A percentile compares a stretch with the other conserved stretches of the same genome.
These are phyloP conservation scores for Blumeria graminis DNA, from an alignment of 2,329 filamentous ascomycete genomes.

Conservation along the genomic window DNA sequence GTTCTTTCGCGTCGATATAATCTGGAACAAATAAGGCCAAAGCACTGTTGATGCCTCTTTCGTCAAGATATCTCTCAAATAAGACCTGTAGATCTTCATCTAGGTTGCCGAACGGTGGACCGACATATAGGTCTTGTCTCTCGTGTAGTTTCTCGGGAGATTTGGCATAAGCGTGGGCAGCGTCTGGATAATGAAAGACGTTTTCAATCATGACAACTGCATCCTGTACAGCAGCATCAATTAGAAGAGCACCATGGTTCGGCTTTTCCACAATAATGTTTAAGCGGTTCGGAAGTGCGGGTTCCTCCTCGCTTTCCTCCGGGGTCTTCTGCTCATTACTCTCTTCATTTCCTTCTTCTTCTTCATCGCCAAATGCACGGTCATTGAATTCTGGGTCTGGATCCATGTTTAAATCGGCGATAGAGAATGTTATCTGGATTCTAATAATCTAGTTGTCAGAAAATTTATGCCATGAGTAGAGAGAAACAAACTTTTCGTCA, in stretches of 20 bases:
- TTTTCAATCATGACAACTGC: constrained; percentile 74
- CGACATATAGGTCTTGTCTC: constrained; percentile 60
- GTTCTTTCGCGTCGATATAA: constrained; percentile 96
- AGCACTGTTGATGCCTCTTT: constrained; percentile 69
- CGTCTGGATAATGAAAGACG: constrained; percentile 64
- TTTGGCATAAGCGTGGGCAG: constrained; percentile 51
- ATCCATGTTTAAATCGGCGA: constrained; percentile 53
- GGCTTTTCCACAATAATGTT: constrained; percentile 78
- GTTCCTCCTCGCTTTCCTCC: constrained; percentile 30
- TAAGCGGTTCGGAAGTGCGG: constrained; percentile 55
- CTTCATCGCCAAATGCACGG: constrained; percentile 27
- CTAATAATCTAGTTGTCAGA: constrained; percentile 18
- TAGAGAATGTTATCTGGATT: constrained; percentile 63
- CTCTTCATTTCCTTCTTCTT: constrained; percentile 25
- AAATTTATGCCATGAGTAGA: constrained; percentile 15
- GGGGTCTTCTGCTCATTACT: constrained; percentile 30
- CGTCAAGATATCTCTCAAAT: constrained; percentile 82
- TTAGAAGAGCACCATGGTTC: constrained; percentile 59
- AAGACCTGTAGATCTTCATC: constrained; percentile 88
- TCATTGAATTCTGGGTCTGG: constrained; percentile 31
- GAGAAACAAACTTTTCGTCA: constrained; percentile 51
- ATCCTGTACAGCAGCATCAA: constrained; percentile 71
- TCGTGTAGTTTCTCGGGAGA: constrained; percentile 55
- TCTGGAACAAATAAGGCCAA: constrained; percentile 82
- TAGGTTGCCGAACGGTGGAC: constrained; percentile 78